Base-by-base conservation (phyloP, 2,329 filamentous ascomycete species). In the Colletotrichum musae region DNA sequence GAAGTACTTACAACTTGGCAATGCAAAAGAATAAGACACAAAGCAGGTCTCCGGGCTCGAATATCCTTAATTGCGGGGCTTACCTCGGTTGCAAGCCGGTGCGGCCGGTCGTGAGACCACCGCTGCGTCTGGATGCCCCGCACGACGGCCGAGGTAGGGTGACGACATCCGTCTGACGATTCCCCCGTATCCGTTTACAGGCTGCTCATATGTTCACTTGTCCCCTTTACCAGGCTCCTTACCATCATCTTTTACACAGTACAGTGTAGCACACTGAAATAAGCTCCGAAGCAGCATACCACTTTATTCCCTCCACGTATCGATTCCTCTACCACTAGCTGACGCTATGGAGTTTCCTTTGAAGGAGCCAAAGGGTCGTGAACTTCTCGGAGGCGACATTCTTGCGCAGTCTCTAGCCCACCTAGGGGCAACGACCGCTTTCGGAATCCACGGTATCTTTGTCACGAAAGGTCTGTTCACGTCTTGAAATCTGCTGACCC, bases 331-430 rank as follows among this genome's bases (percentile, higher is more conserved):
- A 12, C 5, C 32, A 36, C 32, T 12, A 12, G 10, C 15, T 12
- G 13, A 48, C 16, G 28, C 21, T n/a, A 65, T 65, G 62, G 24
- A 45, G 16, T 65, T 65, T 10, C 62, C 28, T 12, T 24, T 65
- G 6, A 65, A 52, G 21, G 32, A 65, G 5, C 62, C 56, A n/a
- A 45, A 53, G 15, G 52, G 41, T 15, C 62, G 62, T 21, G 54
- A 65, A 47, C 36, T 59, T 4, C 32, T 59, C n/a, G 62, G 62
- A 9, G 62, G 62, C 16, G 62, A 65, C 16, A 47, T 65, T 13
- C 62, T 65, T n/a, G 62, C 62, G 6, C 62, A 60, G n/a, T 60
- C 54, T 15, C 47, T 65, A 6, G 56, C 56, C 9, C 62, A 52
- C 5, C 26, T 65, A 3, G 62, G 62, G n/a, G 62, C 56, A 24